Evolutionary conservation across 352 stramenopile species (phyloP).

Genomic region (Globisporangium takayamanum): DNA sequence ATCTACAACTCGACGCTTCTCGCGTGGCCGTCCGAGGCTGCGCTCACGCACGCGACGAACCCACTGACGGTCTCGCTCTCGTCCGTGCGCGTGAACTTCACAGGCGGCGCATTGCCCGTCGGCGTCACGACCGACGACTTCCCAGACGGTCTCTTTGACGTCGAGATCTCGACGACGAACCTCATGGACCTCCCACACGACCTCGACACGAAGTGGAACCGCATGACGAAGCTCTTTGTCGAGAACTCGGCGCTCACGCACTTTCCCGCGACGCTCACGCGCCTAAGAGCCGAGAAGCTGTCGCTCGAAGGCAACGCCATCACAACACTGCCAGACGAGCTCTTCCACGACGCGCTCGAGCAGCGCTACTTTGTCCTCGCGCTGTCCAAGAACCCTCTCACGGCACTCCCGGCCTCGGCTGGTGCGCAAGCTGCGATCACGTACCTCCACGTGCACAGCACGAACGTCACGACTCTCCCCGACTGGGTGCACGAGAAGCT

Average conservation of each 20-base stretch:
- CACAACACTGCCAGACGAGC: slow-evolving; percentile 13
- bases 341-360: slow-evolving; percentile 3
- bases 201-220: slow-evolving; percentile 17
- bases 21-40: slow-evolving; percentile 27
- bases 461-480: slow-evolving; percentile 21
- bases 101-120: slow-evolving; percentile 23
- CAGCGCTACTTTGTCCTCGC: slow-evolving; percentile 23
- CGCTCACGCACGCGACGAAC: slow-evolving; percentile 31
- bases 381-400: slow-evolving; percentile 24
- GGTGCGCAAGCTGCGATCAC: slow-evolving; percentile 4
- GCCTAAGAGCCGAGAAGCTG: slow-evolving; percentile 20
- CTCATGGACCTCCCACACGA: slow-evolving; percentile 17
- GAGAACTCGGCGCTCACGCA: slow-evolving; percentile 12
- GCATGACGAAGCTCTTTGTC: slow-evolving; percentile 19
- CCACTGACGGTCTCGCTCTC: slow-evolving; percentile 26
- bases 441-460: slow-evolving; percentile 23
- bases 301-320: slow-evolving; percentile 32
- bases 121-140: slow-evolving; percentile 19
- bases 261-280: slow-evolving; percentile 5
- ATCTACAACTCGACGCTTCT: slow-evolving; percentile 47
- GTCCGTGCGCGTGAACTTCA: slow-evolving; percentile 45
- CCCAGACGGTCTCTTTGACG: slow-evolving; percentile 18
- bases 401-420: slow-evolving; percentile 14
- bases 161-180: slow-evolving; percentile 26
- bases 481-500: slow-evolving; percentile 23